Conservation (phyloP, 352 stramenopile species). For the Phytophthora capsici region DNA sequence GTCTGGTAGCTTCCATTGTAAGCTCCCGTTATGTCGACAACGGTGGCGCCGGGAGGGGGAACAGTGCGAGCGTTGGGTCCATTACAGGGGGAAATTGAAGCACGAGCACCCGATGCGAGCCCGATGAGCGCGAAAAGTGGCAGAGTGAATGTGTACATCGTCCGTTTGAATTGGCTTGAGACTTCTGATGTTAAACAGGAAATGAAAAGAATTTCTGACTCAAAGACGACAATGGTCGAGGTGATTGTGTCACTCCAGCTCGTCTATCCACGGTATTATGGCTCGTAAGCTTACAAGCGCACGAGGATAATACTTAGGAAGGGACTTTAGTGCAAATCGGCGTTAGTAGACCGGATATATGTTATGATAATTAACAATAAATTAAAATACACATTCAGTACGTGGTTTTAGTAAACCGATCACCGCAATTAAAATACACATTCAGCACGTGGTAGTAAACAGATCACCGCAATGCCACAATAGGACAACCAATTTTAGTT, state of each 20-base stretch:
- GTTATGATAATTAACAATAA: too few species aligned
- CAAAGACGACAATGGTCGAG: background rate
- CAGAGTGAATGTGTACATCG: background rate
- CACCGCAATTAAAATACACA: too few species aligned
- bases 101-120: background rate
- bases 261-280: background rate
- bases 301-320: background rate
- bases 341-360: too few species aligned
- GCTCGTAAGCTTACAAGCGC: background rate
- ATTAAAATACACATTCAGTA: too few species aligned
- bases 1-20: conserved; percentile 12
- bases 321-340: too few species aligned
- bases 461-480: too few species aligned
- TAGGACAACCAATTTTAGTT: too few species aligned
- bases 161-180: background rate
- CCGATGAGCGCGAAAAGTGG: background rate
- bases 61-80: conserved; percentile 8
- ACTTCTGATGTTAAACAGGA: background rate
- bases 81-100: background rate
- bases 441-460: too few species aligned
- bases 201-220: background rate
- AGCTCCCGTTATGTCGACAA: conserved; percentile 13
- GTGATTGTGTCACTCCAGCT: background rate
- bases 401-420: too few species aligned
- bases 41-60: conserved; percentile 5